phyloP scores from a whole-genome alignment of 306 rosid genomes.

The Acacia confusa region DNA sequence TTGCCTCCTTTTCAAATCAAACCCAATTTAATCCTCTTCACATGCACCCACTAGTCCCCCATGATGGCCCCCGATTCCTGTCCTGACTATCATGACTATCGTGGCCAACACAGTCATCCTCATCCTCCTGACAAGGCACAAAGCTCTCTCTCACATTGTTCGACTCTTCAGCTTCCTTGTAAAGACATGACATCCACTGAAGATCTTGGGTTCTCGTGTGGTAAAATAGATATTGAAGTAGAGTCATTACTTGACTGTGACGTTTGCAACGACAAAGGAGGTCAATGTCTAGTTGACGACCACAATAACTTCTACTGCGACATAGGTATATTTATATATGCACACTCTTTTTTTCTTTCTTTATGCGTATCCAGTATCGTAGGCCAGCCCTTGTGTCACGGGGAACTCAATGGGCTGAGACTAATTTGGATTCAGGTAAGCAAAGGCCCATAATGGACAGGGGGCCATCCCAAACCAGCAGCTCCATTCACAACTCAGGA shows the following conservation, averaged over 20 bases:
- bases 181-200: not conserved
- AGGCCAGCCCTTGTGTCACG: too few relatives aligned
- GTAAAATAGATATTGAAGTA: conserved; percentile 17
- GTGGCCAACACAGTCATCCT: not conserved
- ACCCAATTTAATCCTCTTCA: not conserved
- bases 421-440: too few relatives aligned
- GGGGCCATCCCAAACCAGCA: too few relatives aligned
- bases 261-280: conserved; percentile 24
- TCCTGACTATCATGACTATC: not conserved
- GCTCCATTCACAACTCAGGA: too few relatives aligned
- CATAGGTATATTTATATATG: conserved; percentile 2
- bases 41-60: not conserved
- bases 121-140: not conserved
- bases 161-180: not conserved
- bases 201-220: conserved; percentile 23
- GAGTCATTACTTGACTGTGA: conserved; percentile 21
- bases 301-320: conserved; percentile 16
- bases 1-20: not conserved
- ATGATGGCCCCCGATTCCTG: not conserved
- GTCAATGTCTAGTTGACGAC: conserved; percentile 31
- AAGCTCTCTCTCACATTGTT: conserved; percentile 1
- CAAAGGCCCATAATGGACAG: too few relatives aligned
- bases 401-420: too few relatives aligned
- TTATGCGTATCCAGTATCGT: too few relatives aligned
- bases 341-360: not conserved